Evolutionary conservation across 352 stramenopile species (phyloP), one percentile per base, ranked within the genome.

Genomic region (Phytopythium ostracodes): DNA sequence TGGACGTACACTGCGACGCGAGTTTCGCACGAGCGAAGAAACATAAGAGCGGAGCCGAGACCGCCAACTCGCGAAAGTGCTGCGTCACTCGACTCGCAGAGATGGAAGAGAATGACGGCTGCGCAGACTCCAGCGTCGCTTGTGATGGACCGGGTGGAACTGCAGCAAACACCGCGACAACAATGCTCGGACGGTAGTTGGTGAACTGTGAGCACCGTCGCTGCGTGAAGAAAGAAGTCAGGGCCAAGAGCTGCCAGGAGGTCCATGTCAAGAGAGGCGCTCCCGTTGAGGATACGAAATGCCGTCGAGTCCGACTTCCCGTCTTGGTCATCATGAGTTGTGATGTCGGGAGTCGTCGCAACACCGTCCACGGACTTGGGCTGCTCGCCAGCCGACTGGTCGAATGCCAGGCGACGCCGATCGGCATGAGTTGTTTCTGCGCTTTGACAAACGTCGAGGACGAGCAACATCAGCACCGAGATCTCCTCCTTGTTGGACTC

Each of bases 1-100:
- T 14, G 25, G 31, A 74, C 69, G 54, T 76, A 86, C 79, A 88
- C 56, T 49, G 72, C 74, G 20, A 86, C 59, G 10, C 76, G 76
- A 5, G 72, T 78, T 50, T 88, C 75, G 42, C 70, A 80, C 15
- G 69, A 35, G 36, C 75, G 54, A 7, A 85, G 58, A 35, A 80
- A 68, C 12, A 68, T 65, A 0, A 64, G 42, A 43, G 84, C 54
- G 0, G 44, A 24, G 52, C 44, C 14, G 8, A 81, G 44, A 4
- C 64, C 68, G 42, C 60, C 64, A 10, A 56, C 33, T 49, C 56
- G 53, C 17, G 49, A 25, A 7, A 69, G 24, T 14, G 43, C 52
- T 11, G 27, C 25, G 12, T 67, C 24, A 27, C 67, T 63, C 5
- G 17, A 22, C 27, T 56, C 51, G 51, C 51, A 56, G 6, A 60